Evolutionary conservation across 371 early-diverging fungal species (phyloP).

Genomic region (Quaeritorhiza haematococci): DNA sequence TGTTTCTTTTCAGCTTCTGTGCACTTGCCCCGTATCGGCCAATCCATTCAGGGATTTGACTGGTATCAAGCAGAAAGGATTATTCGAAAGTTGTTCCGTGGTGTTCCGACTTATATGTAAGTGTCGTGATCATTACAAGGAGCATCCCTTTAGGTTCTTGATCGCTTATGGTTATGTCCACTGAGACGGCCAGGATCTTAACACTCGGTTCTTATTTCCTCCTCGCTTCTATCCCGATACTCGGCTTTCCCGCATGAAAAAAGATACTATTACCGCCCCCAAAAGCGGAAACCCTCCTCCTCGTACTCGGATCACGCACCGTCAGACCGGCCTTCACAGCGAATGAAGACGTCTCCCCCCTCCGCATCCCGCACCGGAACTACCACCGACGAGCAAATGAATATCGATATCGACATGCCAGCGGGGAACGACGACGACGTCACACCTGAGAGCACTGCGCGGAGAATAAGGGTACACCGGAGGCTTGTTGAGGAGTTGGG

Average conservation of each 20-base stretch:
- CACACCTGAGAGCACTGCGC: too few species aligned
- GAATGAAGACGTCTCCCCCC: too few species aligned
- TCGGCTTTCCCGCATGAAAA: background rate
- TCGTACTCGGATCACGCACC: too few species aligned
- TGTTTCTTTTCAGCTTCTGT: conserved; percentile 14
- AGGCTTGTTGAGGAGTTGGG: too few species aligned
- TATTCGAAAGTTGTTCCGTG: conserved; percentile 16
- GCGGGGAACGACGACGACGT: too few species aligned
- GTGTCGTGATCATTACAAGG: background rate
- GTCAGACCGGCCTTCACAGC: too few species aligned
- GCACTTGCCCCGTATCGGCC: conserved; percentile 22
- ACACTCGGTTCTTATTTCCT: background rate
- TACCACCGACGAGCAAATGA: too few species aligned
- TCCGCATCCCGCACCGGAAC: too few species aligned
- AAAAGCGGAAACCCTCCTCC: too few species aligned
- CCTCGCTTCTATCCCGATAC: background rate
- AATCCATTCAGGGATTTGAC: conserved; percentile 16
- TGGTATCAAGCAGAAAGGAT: conserved; percentile 29
- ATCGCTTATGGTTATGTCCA: background rate
- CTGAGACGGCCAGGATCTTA: background rate
- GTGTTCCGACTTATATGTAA: background rate
- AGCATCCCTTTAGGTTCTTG: background rate
- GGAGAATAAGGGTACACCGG: too few species aligned
- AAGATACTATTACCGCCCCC: too few species aligned
- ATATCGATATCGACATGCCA: too few species aligned